phyloP scores from a whole-genome alignment of 202 grass and related monocot genomes.

The Zizania palustris region DNA sequence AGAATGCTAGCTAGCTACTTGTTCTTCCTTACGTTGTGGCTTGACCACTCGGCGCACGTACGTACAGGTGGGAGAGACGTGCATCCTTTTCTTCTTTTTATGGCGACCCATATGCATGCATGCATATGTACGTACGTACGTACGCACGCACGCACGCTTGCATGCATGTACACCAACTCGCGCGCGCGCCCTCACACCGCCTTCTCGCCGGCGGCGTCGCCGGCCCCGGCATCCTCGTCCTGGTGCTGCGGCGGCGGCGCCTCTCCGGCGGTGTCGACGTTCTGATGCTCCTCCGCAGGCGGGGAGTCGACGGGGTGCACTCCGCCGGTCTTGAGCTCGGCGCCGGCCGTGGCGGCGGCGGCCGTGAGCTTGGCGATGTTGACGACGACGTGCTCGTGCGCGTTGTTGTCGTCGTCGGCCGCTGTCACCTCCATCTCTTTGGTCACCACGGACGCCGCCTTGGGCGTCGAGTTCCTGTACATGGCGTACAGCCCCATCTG shows the following conservation, averaged over 20 bases:
- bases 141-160: not conserved
- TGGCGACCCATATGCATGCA: not conserved
- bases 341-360: not conserved
- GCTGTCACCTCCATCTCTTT: not conserved
- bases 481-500: constrained; percentile 75
- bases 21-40: too few species aligned
- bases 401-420: not conserved
- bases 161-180: constrained; percentile 12
- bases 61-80: not conserved
- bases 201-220: not conserved
- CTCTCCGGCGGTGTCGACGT: not conserved
- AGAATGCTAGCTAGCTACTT: too few species aligned
- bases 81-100: not conserved
- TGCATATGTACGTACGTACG: too few species aligned
- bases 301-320: constrained; percentile 17
- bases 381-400: constrained; percentile 51
- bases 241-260: not conserved
- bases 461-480: constrained; percentile 48
- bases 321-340: constrained; percentile 28
- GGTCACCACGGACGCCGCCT: not conserved
- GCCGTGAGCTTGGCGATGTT: constrained; percentile 33
- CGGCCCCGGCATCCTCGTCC: not conserved
- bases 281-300: not conserved
- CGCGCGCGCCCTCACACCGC: not conserved
- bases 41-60: too few species aligned